Conservation (phyloP, 1,139 yeast species). For the Pneumocystis carinii region DNA sequence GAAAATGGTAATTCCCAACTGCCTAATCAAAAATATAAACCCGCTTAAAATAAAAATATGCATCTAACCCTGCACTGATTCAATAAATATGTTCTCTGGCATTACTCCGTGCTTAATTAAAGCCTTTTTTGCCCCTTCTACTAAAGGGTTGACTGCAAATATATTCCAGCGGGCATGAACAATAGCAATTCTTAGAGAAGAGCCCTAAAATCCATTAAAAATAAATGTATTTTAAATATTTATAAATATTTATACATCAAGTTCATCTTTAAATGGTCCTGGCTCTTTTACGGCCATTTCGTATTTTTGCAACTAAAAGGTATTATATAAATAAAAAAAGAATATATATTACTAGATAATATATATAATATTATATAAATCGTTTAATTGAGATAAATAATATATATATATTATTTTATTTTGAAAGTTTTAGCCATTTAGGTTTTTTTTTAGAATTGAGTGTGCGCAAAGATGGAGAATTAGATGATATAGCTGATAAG, state of each 20-base stretch:
- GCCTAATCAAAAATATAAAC: not conserved
- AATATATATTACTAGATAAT: not conserved
- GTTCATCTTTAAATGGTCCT: not conserved
- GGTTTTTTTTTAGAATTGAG: not conserved
- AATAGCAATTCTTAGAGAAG: not conserved
- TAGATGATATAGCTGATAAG: not conserved
- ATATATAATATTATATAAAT: not conserved
- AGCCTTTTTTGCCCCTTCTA: slow-evolving; percentile 56
- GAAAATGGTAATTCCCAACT: not conserved
- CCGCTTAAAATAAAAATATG: slow-evolving; percentile 22
- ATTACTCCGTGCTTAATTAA: slow-evolving; percentile 48
- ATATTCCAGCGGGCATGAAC: slow-evolving; percentile 86
- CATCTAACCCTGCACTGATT: slow-evolving; percentile 85
- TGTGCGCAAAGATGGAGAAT: not conserved
- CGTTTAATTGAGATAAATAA: not conserved
- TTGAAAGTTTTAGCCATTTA: not conserved
- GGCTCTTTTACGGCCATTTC: not conserved
- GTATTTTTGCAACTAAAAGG: not conserved
- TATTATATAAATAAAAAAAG: not conserved
- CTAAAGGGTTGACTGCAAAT: slow-evolving; percentile 60
- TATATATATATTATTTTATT: not conserved
- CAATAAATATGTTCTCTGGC: slow-evolving; percentile 60
- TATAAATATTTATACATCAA: not conserved
- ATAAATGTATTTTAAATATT: not conserved
- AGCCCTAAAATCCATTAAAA: not conserved